Evolutionary conservation across 176 grass and related monocot genomes (phyloP).

Genomic region (Oryza meridionalis): DNA sequence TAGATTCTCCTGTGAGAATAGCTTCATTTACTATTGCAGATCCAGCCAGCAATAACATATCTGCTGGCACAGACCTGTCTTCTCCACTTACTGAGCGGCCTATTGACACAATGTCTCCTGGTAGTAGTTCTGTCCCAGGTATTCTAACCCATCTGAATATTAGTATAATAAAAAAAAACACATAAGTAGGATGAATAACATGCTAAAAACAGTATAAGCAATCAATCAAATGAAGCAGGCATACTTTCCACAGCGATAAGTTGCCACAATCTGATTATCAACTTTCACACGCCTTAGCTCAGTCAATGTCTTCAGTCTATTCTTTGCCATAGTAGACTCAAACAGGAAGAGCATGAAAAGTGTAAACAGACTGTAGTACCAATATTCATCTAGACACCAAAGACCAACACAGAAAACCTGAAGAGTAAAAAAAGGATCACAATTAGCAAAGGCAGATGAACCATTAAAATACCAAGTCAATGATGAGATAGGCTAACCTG

Average conservation of each 20-base stretch:
- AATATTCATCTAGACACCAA: conserved; percentile 97
- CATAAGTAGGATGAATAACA: conserved; percentile 31
- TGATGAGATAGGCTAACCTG: conserved; percentile 65
- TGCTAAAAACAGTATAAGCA: conserved; percentile 28
- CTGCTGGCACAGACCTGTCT: conserved; percentile 95
- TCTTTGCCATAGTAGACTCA: conserved; percentile 99
- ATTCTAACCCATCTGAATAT: conserved; percentile 85
- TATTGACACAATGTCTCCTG: conserved; percentile 95
- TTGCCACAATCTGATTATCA: conserved; percentile 85
- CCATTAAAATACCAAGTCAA: not conserved
- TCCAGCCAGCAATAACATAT: conserved; percentile 92
- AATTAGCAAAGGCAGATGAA: conserved; percentile 34
- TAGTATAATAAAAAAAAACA: conserved; percentile 28
- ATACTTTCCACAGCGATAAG: conserved; percentile 90
- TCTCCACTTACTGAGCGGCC: conserved; percentile 81
- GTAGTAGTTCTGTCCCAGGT: conserved; percentile 87
- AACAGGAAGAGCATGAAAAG: conserved; percentile 99
- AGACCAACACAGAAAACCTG: conserved; percentile 98
- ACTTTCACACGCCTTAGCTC: conserved; percentile 99
- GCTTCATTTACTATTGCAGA: conserved; percentile 96
- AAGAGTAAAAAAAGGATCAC: conserved; percentile 36
- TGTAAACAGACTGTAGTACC: conserved; percentile 99
- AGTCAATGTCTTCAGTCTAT: conserved; percentile 89
- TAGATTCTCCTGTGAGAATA: conserved; percentile 99
- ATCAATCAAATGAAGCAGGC: conserved; percentile 42